phyloP scores from a whole-genome alignment of 2,329 filamentous ascomycete genomes.

The Tolypocladium inflatum region DNA sequence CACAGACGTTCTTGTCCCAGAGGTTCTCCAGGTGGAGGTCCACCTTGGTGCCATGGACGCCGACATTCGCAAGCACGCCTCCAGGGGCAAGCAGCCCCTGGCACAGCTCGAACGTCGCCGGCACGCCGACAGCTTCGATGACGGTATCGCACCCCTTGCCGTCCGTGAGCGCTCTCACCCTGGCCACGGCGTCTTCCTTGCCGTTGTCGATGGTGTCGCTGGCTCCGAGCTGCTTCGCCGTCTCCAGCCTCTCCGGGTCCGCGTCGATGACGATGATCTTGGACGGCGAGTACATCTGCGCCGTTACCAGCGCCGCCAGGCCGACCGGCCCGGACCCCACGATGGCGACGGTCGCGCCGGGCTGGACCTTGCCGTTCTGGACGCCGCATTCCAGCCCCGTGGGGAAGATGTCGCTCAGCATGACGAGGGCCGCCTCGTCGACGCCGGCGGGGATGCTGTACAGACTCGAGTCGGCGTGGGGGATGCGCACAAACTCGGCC shows the following conservation, averaged over 20 bases:
- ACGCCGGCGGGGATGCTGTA: slow-evolving; percentile 31
- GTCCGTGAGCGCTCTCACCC: slow-evolving; percentile 34
- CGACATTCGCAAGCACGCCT: slow-evolving; percentile 46
- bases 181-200: slow-evolving; percentile 22
- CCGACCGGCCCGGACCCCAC: slow-evolving; percentile 48
- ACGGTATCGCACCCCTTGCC: slow-evolving; percentile 45
- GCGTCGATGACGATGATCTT: slow-evolving; percentile 42
- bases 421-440: slow-evolving; percentile 32
- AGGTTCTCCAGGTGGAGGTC: slow-evolving; percentile 41
- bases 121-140: slow-evolving; percentile 47
- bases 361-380: slow-evolving; percentile 39
- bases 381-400: slow-evolving; percentile 47
- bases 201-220: slow-evolving; percentile 30
- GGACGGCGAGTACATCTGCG: slow-evolving; percentile 43
- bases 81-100: slow-evolving; percentile 44
- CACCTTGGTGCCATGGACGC: slow-evolving; percentile 45
- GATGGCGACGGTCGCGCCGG: slow-evolving; percentile 41
- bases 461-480: slow-evolving; percentile 38
- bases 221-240: slow-evolving; percentile 39
- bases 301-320: slow-evolving; percentile 42
- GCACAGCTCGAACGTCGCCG: slow-evolving; percentile 41
- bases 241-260: slow-evolving; percentile 35
- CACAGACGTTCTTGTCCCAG: slow-evolving; percentile 44
- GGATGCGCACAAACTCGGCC: slow-evolving; percentile 46
- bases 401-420: slow-evolving; percentile 46